Base-by-base conservation (phyloP, 2,329 filamentous ascomycete genomes). In the Teratosphaeria viscida region DNA sequence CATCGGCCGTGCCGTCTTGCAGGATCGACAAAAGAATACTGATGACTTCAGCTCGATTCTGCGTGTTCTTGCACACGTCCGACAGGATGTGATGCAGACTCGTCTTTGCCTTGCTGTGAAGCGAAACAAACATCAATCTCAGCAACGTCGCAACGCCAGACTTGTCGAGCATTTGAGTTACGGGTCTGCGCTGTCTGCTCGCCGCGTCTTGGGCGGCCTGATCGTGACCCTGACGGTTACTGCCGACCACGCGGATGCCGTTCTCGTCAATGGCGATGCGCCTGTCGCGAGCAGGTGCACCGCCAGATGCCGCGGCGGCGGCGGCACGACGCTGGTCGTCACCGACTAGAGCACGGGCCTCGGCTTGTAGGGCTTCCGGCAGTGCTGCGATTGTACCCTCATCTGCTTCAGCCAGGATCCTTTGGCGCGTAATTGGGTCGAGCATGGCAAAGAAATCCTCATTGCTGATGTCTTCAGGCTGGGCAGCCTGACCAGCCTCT, bases 101-200 rank as follows among this genome's bases (percentile, higher is more conserved):
- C 62, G 82, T 85, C 65, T 91, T 89, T 55, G 94, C 87, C 62
- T 89, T 94, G 26, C 89, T 90, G 64, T 92, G 89, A 65, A 96
- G 90, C 55, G 90, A 88, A 67, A 97, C 91, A 73, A 99, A 99
- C 92, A 99, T 96, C 10, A 99, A 82, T n/a, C 95, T 89, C 52
- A 99, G 81, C 37, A 99, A 79, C n/a, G 94, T 97, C 29, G 95
- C 94, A 65, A 99, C 87, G 29, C 95, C 94, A 54, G 92, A 83
- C 75, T 96, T 96, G 74, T 99, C 94, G 34, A 99, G 83, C 88
- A 99, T 96, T 72, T 99, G 94, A 27, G 96, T 89, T 60, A 95
- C 88, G 26, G 90, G 86, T 62, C 89, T 88, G 60, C 89, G 85
- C 68, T 88, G 87, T 43, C 60, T 74, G 73, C 53, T 78, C 12